Evolutionary conservation across 2,329 filamentous ascomycete species (phyloP).

Genomic region (Hymenoscyphus fraxineus): DNA sequence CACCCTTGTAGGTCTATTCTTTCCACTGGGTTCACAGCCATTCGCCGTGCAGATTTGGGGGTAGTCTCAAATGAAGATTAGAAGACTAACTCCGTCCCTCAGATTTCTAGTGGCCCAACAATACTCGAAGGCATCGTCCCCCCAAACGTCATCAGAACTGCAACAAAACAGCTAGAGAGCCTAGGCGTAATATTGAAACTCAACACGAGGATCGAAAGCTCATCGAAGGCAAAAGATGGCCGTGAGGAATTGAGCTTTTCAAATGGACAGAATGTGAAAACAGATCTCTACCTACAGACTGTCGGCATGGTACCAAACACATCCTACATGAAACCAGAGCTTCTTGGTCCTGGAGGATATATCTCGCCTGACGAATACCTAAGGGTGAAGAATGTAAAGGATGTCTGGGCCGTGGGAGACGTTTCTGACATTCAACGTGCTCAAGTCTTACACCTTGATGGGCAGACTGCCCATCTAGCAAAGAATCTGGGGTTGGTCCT

Average conservation of each 20-base stretch:
- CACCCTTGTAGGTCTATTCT: constrained; percentile 21
- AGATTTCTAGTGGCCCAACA: constrained; percentile 34
- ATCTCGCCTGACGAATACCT: constrained; percentile 50
- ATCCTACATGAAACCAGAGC: constrained; percentile 45
- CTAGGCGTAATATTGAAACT: constrained; percentile 49
- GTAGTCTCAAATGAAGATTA: neutral
- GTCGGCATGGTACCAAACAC: constrained; percentile 54
- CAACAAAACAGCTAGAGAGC: constrained; percentile 44
- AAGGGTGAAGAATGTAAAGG: constrained; percentile 41
- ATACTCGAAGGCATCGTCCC: constrained; percentile 25
- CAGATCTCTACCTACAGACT: constrained; percentile 55
- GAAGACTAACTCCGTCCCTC: neutral
- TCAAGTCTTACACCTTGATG: constrained; percentile 23
- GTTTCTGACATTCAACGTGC: constrained; percentile 24
- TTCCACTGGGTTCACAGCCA: neutral
- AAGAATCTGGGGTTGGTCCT: constrained; percentile 27
- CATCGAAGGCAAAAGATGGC: constrained; percentile 39
- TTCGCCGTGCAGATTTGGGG: neutral
- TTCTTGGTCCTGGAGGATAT: constrained; percentile 44
- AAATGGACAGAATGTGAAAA: constrained; percentile 44
- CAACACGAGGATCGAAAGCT: constrained; percentile 40
- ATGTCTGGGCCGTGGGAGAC: constrained; percentile 32
- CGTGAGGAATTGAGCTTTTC: constrained; percentile 49
- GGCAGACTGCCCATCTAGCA: constrained; percentile 25
- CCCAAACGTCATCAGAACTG: constrained; percentile 23